Evolutionary conservation across 441 rosid species (phyloP).

Genomic region (Gossypium gossypioides): DNA sequence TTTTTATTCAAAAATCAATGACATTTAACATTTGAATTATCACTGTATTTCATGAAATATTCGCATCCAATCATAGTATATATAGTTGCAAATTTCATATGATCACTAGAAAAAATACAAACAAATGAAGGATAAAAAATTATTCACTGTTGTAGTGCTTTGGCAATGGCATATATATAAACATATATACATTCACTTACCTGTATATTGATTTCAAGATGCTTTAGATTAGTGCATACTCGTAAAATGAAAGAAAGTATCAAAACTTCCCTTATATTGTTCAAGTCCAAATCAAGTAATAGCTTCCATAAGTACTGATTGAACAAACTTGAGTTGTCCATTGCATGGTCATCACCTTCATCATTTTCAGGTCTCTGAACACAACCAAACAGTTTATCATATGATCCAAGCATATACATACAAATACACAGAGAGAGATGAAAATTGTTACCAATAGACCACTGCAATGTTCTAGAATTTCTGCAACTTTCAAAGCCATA

Average conservation of each 20-base stretch:
- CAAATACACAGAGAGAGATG: not conserved
- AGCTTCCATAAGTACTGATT: not conserved
- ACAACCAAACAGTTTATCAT: not conserved
- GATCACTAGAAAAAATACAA: too few relatives aligned
- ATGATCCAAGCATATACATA: not conserved
- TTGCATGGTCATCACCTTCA: too few relatives aligned
- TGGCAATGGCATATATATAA: too few relatives aligned
- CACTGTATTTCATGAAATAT: too few relatives aligned
- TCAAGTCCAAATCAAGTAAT: not conserved
- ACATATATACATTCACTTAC: not conserved
- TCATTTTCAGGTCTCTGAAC: not conserved
- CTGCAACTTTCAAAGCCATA: not conserved
- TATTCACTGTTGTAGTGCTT: too few relatives aligned
- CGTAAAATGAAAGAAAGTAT: not conserved
- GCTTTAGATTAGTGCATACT: not conserved
- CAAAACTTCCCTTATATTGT: conserved; percentile 5
- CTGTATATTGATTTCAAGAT: not conserved
- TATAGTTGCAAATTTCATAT: too few relatives aligned
- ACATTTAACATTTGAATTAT: too few relatives aligned
- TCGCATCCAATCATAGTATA: too few relatives aligned
- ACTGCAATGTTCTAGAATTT: conserved; percentile 2
- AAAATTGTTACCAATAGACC: conserved; percentile 3
- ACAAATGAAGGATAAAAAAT: too few relatives aligned
- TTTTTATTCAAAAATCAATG: too few relatives aligned
- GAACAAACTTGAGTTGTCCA: not conserved